phyloP scores from a whole-genome alignment of 371 early-diverging fungal species.

The Mortierella sp. region DNA sequence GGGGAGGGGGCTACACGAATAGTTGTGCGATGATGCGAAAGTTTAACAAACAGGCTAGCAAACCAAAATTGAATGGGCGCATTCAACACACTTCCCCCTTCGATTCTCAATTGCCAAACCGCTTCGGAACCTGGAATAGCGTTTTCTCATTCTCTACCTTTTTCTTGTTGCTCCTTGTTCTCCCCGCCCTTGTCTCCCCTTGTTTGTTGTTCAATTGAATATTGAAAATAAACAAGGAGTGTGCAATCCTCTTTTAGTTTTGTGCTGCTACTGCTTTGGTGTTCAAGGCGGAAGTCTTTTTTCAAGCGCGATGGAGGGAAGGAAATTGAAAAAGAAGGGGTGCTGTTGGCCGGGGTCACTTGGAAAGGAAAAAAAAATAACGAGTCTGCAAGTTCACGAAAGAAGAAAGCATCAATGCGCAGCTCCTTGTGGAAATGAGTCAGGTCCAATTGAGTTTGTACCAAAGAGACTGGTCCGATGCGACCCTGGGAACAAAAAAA shows the following conservation, averaged over 20 bases:
- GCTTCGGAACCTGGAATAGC: background rate
- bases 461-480: constrained; percentile 2
- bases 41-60: background rate
- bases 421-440: background rate
- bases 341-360: background rate
- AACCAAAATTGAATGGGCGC: background rate
- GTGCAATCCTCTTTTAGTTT: background rate
- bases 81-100: background rate
- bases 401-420: background rate
- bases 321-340: background rate
- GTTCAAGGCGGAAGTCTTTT: background rate
- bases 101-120: background rate
- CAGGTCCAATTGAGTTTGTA: background rate
- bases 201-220: background rate
- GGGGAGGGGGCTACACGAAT: no score
- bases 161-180: no score
- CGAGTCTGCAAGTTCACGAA: background rate
- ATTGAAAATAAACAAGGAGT: background rate
- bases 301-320: no score
- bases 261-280: background rate
- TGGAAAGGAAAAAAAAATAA: background rate
- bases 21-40: no score
- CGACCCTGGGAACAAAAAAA: background rate
- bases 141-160: background rate
- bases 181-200: no score